These are phyloP conservation scores for Paxillus rubicundulus DNA, from an alignment of 768 basidiomycete genomes.

Conservation along the genomic window DNA sequence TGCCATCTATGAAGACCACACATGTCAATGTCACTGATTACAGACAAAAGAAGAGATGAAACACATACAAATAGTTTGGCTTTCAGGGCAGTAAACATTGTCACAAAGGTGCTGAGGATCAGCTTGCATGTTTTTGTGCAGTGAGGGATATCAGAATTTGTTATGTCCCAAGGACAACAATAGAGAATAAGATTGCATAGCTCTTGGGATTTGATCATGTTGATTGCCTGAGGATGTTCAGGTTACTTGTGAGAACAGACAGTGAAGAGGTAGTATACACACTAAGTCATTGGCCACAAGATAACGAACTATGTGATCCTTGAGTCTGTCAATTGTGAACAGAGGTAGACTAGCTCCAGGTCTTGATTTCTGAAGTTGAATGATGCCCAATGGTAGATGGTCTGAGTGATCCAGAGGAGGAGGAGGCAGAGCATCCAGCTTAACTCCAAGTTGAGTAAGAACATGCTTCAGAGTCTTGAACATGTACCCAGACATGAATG, in stretches of 20 bases:
- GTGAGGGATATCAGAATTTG: slow-evolving; percentile 9
- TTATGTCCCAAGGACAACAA: neutral
- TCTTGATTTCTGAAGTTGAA: neutral
- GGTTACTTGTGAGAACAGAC: neutral
- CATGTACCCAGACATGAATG: neutral
- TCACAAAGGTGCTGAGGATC: neutral
- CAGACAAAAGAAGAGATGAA: neutral
- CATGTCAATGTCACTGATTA: neutral
- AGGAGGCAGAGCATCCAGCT: neutral
- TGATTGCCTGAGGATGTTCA: neutral
- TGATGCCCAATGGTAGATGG: neutral
- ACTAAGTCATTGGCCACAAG: neutral
- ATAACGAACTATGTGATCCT: neutral
- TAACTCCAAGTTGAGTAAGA: neutral
- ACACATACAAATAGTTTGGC: neutral
- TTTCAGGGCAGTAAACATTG: neutral
- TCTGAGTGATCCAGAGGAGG: neutral
- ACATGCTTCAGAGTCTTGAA: neutral
- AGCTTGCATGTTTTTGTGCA: neutral
- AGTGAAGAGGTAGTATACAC: neutral
- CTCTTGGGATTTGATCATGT: neutral
- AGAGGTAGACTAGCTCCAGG: neutral
- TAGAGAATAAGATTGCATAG: neutral
- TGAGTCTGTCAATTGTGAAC: neutral
- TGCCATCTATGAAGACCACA: neutral